phyloP scores from a whole-genome alignment of 306 rosid genomes.

The Medicago lupulina region DNA sequence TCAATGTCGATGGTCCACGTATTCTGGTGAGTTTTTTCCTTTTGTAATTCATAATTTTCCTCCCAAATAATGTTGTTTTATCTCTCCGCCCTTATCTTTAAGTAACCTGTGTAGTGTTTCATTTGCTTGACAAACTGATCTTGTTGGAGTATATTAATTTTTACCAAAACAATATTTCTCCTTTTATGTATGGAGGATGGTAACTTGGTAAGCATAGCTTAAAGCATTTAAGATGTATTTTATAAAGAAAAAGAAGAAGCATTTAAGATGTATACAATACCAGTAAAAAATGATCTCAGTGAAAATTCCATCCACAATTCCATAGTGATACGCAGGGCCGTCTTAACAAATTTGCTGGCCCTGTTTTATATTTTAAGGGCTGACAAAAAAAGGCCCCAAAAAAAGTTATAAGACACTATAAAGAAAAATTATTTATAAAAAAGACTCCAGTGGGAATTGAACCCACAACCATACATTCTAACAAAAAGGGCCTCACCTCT shows the following conservation, averaged over 20 bases:
- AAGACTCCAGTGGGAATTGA: too few relatives aligned
- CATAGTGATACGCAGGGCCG: too few relatives aligned
- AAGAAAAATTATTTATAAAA: too few relatives aligned
- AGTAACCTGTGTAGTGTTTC: slow-evolving; percentile 19
- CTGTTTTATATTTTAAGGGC: too few relatives aligned
- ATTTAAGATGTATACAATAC: background rate
- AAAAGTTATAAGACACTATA: too few relatives aligned
- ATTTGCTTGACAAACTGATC: slow-evolving; percentile 23
- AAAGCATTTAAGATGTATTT: slow-evolving; percentile 13
- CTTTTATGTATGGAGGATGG: background rate
- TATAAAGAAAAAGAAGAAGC: background rate
- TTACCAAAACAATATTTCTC: background rate
- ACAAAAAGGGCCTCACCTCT: too few relatives aligned
- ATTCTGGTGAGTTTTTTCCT: slow-evolving; percentile 75
- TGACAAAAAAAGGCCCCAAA: too few relatives aligned
- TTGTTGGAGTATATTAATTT: background rate
- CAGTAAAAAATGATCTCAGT: background rate
- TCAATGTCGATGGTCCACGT: slow-evolving; percentile 85
- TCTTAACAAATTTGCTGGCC: too few relatives aligned
- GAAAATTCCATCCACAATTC: background rate
- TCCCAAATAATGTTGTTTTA: slow-evolving; percentile 25
- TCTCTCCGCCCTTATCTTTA: slow-evolving; percentile 14
- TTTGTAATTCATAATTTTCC: slow-evolving; percentile 28
- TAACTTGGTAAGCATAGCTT: slow-evolving; percentile 1
- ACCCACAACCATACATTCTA: too few relatives aligned